Base-by-base conservation (phyloP, 805 yeast species). In the Lachancea lanzarotensis region DNA sequence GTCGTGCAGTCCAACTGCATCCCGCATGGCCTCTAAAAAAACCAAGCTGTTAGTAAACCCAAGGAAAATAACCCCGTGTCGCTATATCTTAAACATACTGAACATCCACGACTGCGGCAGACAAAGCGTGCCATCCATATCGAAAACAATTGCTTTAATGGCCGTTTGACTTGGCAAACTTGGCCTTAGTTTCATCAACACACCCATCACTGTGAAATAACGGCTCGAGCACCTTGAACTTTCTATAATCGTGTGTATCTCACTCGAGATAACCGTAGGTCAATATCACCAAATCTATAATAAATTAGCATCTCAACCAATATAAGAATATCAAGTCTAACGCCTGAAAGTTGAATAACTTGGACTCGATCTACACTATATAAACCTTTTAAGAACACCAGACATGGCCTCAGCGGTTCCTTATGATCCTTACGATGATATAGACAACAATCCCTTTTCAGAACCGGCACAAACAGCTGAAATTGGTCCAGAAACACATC, bases 51-150 rank as follows among this genome's bases (percentile, higher is more conserved):
- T 19, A 35, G 27, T 19, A 19, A 35, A 29, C 31, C 29, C 7
- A 26, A 8, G 15, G 15, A 29, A 11, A 29, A 29, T 13, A 29
- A 26, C 29, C 10, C 29, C 29, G 20, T 8, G 17, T 12, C 8
- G 5, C 19, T 8, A 16, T 11, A 6, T n/a, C n/a, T 22, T n/a
- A 4, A 3, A 46, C 62, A n/a, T 49, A 58, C 63, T 61, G 52
- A 73, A 73, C 76, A 73, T 73, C 77, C 77, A 73, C 0, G 73
- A 67, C 56, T 81, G 87, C 1, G 88, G 87, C 12, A 75, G 64
- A 51, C 84, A 79, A 44, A 84, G 57, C 0, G 91, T 84, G 4
- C 90, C 90, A 57, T 84, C 91, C 91, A 84, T 83, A 54, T 84
- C 91, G 56, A 84, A 84, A 1, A 84, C 69, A 6, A 84, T 57